These are phyloP conservation scores for Obelidium mucronatum DNA, from an alignment of 192 early-diverging fungal species.

Conservation along the genomic window DNA sequence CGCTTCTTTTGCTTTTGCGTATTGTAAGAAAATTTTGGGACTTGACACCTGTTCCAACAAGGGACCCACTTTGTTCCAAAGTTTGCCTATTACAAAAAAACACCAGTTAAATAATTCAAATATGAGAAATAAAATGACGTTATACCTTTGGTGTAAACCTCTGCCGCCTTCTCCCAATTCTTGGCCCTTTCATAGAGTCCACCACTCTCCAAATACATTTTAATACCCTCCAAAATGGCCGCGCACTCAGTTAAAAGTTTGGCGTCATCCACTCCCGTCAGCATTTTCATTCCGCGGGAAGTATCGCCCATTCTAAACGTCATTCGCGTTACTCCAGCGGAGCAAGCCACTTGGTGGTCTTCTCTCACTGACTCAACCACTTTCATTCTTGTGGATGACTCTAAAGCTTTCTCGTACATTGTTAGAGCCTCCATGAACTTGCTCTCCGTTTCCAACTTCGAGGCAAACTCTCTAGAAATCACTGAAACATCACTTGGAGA, in stretches of 20 bases:
- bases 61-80: constrained; percentile 48
- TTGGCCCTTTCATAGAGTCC: constrained; percentile 51
- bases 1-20: constrained; percentile 60
- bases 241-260: constrained; percentile 59
- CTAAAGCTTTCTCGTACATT: constrained; percentile 62
- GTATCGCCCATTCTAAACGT: constrained; percentile 61
- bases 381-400: constrained; percentile 32
- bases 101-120: background rate
- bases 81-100: constrained; percentile 40
- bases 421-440: constrained; percentile 54
- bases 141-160: constrained; percentile 58
- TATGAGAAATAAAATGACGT: background rate
- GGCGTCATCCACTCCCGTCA: constrained; percentile 47
- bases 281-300: constrained; percentile 59
- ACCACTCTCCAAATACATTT: constrained; percentile 57
- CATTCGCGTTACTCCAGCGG: constrained; percentile 52
- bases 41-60: constrained; percentile 48
- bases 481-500: constrained; percentile 52
- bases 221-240: constrained; percentile 55
- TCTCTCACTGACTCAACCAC: constrained; percentile 26
- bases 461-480: constrained; percentile 61
- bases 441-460: constrained; percentile 53
- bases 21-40: constrained; percentile 55
- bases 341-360: constrained; percentile 56
- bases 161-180: constrained; percentile 59